Percentiles rank a stretch among this genome's conserved stretches.
phyloP scores from a whole-genome alignment of 208 protist genomes.

The Leishmania guyanensis region DNA sequence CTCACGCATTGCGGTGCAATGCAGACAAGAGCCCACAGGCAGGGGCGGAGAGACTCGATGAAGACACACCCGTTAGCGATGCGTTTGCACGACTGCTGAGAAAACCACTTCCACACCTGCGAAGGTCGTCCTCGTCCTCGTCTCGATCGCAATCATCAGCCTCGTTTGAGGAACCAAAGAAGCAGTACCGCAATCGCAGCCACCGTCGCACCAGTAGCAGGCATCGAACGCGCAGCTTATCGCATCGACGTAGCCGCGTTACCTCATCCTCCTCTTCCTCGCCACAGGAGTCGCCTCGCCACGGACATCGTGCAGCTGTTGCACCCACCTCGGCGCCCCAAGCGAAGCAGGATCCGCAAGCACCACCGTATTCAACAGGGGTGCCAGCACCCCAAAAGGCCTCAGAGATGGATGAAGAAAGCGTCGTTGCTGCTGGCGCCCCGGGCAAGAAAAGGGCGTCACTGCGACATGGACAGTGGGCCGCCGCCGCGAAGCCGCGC shows the following conservation, averaged over 20 bases:
- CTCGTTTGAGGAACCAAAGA: neutral
- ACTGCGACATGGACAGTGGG: neutral
- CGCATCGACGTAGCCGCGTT: neutral
- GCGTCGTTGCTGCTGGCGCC: neutral
- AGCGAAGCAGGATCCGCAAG: neutral
- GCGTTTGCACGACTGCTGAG: constrained; percentile 19
- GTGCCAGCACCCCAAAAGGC: neutral
- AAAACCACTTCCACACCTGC: constrained; percentile 19
- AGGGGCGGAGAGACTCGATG: neutral
- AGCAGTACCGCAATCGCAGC: neutral
- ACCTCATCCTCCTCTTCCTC: neutral
- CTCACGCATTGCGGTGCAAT: neutral
- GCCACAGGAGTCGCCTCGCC: neutral
- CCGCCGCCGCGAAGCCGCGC: constrained; percentile 2
- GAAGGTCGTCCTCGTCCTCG: constrained; percentile 7
- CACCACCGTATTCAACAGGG: neutral
- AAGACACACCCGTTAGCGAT: neutral
- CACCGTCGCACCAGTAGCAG: neutral
- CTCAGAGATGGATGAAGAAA: neutral
- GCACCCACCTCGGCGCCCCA: neutral
- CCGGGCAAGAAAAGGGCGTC: neutral
- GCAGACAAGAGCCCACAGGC: neutral
- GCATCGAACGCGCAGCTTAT: neutral
- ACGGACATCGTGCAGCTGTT: neutral
- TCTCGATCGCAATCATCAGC: constrained; percentile 2